Evolutionary conservation across 371 early-diverging fungal species (phyloP).

Genomic region (Syncephalastrum contaminatum): DNA sequence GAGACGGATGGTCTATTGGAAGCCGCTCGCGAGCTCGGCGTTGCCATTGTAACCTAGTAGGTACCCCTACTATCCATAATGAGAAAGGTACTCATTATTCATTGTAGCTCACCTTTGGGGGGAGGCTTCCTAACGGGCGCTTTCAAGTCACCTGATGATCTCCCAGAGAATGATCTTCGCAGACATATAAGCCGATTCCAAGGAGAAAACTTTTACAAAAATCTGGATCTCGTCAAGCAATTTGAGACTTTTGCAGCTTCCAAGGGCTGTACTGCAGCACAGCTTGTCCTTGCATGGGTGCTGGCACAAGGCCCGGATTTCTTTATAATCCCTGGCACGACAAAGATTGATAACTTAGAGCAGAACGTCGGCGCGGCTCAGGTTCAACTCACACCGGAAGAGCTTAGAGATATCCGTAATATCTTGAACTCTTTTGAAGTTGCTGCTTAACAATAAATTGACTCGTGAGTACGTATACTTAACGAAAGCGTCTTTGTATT

Average conservation of each 20-base stretch:
- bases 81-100: not conserved
- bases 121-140: conserved; percentile 57
- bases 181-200: conserved; percentile 44
- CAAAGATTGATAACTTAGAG: conserved; percentile 46
- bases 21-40: conserved; percentile 55
- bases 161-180: conserved; percentile 48
- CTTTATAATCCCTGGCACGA: conserved; percentile 57
- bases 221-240: conserved; percentile 50
- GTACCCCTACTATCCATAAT: not conserved
- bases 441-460: not conserved
- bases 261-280: conserved; percentile 36
- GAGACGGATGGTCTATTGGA: conserved; percentile 51
- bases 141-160: conserved; percentile 39
- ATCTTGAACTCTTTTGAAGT: conserved; percentile 13
- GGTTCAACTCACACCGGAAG: conserved; percentile 42
- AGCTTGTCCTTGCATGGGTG: conserved; percentile 60
- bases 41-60: conserved; percentile 54
- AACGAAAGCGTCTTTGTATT: too few species aligned
- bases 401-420: conserved; percentile 35
- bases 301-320: conserved; percentile 37
- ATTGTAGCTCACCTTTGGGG: conserved; percentile 41
- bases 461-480: too few species aligned
- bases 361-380: conserved; percentile 43
- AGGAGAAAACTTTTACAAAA: conserved; percentile 47
- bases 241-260: conserved; percentile 37